Base-by-base conservation (phyloP, 495 filamentous ascomycete species). In the Neurospora terricola region DNA sequence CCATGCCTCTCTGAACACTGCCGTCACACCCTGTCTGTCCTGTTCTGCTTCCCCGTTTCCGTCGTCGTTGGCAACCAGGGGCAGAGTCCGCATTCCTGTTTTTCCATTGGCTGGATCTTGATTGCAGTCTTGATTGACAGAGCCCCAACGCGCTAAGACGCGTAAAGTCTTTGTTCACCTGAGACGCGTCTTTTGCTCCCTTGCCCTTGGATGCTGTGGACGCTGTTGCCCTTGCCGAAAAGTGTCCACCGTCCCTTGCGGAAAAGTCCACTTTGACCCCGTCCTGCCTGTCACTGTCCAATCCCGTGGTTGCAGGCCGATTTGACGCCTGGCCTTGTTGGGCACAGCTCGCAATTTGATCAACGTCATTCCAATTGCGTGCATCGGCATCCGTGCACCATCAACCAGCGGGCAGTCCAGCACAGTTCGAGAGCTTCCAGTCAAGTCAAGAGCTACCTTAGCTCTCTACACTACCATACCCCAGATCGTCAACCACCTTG, bases 391-490 rank as follows among this genome's bases (percentile, higher is more conserved):
- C 42, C 34, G 14, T 40, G 62, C 10, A 23, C 23, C 70, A 34
- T 37, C 34, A 69, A 73, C 68, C 62, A 76, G 73, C 73, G 74
- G 76, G 1, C 76, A 78, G 76, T 54, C 21, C 38, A 45, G 38
- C 69, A 74, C 73, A 75, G 18, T 21, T n/a, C 7, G n/a, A 7
- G n/a, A 48, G n/a, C 43, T 48, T 54, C 43, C 4, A 16, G 48
- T 54, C 45, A 54, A 23, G 34, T 68, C 43, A 30, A 40, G 42
- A 40, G 23, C 10, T 27, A n/a, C n/a, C n/a, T n/a, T n/a, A 23
- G 30, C 18, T 42, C 38, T 66, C 18, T 45, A 43, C 40, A 5
- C 16, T 27, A 5, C 37, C 23, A 23, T 21, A 18, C 38, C 16
- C 30, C 39, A 5, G 14, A 70, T 34, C 9, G 23, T 70, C 40